These are phyloP conservation scores for Annulohypoxylon truncatum DNA, from an alignment of 2,329 filamentous ascomycete genomes.

Conservation along the genomic window DNA sequence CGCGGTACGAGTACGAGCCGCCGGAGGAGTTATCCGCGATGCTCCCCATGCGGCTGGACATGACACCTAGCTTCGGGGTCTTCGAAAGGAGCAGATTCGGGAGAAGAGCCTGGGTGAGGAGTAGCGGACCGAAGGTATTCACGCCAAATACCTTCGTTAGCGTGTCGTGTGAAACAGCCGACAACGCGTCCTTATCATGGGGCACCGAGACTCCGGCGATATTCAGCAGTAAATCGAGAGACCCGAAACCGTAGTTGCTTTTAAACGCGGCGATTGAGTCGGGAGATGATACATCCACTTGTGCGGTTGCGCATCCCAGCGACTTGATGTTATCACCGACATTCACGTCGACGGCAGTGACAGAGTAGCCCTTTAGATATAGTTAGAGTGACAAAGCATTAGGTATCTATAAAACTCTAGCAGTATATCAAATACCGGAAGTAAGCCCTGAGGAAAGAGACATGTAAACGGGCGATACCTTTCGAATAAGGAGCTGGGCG, in stretches of 20 bases:
- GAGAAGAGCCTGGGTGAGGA: slow-evolving; percentile 8
- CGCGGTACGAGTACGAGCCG: slow-evolving; percentile 23
- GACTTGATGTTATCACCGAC: slow-evolving; percentile 25
- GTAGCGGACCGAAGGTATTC: slow-evolving; percentile 22
- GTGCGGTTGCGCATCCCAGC: slow-evolving; percentile 14
- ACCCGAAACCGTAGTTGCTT: neutral
- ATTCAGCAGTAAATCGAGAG: slow-evolving; percentile 16
- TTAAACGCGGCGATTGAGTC: slow-evolving; percentile 14
- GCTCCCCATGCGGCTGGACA: slow-evolving; percentile 22
- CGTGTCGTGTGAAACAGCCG: neutral
- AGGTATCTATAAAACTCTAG: neutral
- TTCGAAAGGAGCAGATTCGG: slow-evolving; percentile 16
- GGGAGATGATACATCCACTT: slow-evolving; percentile 16
- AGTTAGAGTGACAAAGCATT: neutral
- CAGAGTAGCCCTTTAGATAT: slow-evolving; percentile 30
- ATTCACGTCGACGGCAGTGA: slow-evolving; percentile 37
- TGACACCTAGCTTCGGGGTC: slow-evolving; percentile 5
- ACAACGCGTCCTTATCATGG: neutral
- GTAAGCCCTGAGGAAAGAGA: neutral
- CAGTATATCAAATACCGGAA: neutral
- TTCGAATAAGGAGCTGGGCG: slow-evolving; percentile 36
- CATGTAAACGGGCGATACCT: slow-evolving; percentile 15
- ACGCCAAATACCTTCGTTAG: neutral
- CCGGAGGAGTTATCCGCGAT: slow-evolving; percentile 14
- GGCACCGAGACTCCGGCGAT: slow-evolving; percentile 16